Evolutionary conservation across 805 yeast species (phyloP).

Genomic region (Candida anglica): DNA sequence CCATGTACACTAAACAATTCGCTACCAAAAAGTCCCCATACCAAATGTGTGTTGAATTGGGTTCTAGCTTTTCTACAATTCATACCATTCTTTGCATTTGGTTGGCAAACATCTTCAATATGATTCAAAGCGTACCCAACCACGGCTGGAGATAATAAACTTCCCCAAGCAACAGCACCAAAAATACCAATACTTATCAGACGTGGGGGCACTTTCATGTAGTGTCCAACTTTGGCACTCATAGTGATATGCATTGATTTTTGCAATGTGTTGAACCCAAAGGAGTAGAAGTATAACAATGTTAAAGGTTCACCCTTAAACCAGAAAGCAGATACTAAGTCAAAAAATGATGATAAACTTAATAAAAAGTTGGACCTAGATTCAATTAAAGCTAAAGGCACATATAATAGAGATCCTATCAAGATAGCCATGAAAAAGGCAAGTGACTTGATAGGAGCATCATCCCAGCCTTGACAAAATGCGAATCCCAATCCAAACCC

Average conservation of each 20-base stretch:
- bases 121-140: too few relatives aligned
- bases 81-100: constrained; percentile 16
- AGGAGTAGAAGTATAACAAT: constrained; percentile 8
- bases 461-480: constrained; percentile 7
- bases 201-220: constrained; percentile 11
- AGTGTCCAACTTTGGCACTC: constrained; percentile 11
- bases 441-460: constrained; percentile 5
- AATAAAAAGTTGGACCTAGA: constrained; percentile 5
- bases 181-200: too few relatives aligned
- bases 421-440: constrained; percentile 9
- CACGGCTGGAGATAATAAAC: too few relatives aligned
- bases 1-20: constrained; percentile 14
- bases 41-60: constrained; percentile 14
- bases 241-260: constrained; percentile 9
- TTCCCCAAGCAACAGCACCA: too few relatives aligned
- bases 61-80: constrained; percentile 16
- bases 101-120: constrained; percentile 13
- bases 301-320: constrained; percentile 8
- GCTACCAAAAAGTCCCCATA: constrained; percentile 34
- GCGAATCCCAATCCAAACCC: constrained; percentile 10
- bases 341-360: constrained; percentile 7
- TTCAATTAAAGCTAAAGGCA: constrained; percentile 10
- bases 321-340: constrained; percentile 11
- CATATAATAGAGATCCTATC: constrained; percentile 6
- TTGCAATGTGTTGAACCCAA: constrained; percentile 9